These are phyloP conservation scores for Venturia asperata DNA, from an alignment of 2,329 filamentous ascomycete species.

Conservation along the genomic window DNA sequence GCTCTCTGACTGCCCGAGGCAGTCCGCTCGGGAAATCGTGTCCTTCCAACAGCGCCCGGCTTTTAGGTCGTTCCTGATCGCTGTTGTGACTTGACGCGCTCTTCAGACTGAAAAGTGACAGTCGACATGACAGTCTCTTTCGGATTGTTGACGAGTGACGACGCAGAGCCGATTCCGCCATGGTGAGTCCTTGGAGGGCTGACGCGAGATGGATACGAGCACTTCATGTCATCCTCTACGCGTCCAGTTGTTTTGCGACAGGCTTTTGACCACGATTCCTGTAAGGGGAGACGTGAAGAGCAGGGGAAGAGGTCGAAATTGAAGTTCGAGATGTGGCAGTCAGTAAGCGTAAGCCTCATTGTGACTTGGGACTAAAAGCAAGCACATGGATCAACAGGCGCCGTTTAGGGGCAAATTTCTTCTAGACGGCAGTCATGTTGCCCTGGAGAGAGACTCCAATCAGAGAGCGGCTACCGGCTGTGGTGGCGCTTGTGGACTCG, in stretches of 20 bases:
- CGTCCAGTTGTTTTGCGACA: not conserved
- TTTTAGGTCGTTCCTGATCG: constrained; percentile 16
- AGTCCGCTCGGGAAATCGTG: constrained; percentile 4
- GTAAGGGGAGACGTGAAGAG: not conserved
- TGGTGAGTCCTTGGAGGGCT: not conserved
- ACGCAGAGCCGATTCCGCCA: constrained; percentile 10
- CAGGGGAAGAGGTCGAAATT: not conserved
- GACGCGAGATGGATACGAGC: not conserved
- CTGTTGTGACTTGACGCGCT: constrained; percentile 4
- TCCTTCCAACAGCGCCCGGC: not conserved
- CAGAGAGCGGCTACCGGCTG: not conserved
- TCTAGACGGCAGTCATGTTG: not conserved
- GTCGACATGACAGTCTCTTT: constrained; percentile 10
- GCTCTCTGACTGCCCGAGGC: not conserved
- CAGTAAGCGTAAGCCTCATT: constrained; percentile 13
- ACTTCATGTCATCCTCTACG: constrained; percentile 4
- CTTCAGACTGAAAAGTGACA: constrained; percentile 5
- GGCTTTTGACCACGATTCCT: not conserved
- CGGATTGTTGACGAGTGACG: constrained; percentile 9
- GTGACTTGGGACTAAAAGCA: not conserved
- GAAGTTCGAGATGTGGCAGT: constrained; percentile 9
- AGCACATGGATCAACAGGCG: constrained; percentile 8
- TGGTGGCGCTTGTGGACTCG: constrained; percentile 10
- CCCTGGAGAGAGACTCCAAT: not conserved
- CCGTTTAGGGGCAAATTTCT: constrained; percentile 6